phyloP scores from a whole-genome alignment of 192 early-diverging fungal genomes.

The Diversispora epigaea region DNA sequence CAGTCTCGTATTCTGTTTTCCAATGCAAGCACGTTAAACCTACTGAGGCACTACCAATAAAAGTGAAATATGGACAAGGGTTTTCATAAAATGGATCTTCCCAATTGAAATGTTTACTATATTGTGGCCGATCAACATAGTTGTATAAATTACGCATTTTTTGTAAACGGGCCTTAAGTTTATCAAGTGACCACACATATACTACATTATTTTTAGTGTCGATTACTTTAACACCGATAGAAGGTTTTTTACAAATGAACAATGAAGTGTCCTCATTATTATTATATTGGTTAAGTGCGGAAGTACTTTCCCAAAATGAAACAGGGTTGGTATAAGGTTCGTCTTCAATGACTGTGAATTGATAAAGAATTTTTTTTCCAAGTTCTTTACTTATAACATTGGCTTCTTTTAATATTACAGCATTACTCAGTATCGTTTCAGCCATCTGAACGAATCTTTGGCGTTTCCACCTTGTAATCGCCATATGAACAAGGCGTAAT shows the following conservation, averaged over 20 bases:
- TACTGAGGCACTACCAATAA: conserved; percentile 52
- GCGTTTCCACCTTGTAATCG: conserved; percentile 49
- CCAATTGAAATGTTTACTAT: conserved; percentile 56
- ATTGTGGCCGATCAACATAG: conserved; percentile 55
- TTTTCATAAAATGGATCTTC: conserved; percentile 63
- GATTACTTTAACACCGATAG: conserved; percentile 55
- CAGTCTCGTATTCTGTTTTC: conserved; percentile 47
- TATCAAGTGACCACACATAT: conserved; percentile 65
- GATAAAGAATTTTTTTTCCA: conserved; percentile 77
- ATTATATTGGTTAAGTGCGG: conserved; percentile 49
- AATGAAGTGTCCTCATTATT: conserved; percentile 51
- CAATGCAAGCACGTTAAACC: conserved; percentile 44
- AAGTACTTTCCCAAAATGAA: conserved; percentile 55
- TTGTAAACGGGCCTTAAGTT: conserved; percentile 56
- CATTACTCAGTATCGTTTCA: conserved; percentile 66
- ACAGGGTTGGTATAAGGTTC: conserved; percentile 50
- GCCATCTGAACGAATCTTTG: conserved; percentile 61
- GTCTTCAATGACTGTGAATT: conserved; percentile 75
- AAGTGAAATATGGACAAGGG: conserved; percentile 52
- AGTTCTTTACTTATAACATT: conserved; percentile 87
- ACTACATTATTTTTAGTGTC: conserved; percentile 54
- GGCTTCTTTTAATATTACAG: conserved; percentile 80
- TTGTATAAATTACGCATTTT: conserved; percentile 72
- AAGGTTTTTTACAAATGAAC: conserved; percentile 45
- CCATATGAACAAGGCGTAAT: conserved; percentile 43